A percentile compares a stretch with the other conserved stretches of the same genome.
These are phyloP conservation scores for Coniochaeta prunicola DNA, from an alignment of 2,329 filamentous ascomycete species.

Conservation along the genomic window DNA sequence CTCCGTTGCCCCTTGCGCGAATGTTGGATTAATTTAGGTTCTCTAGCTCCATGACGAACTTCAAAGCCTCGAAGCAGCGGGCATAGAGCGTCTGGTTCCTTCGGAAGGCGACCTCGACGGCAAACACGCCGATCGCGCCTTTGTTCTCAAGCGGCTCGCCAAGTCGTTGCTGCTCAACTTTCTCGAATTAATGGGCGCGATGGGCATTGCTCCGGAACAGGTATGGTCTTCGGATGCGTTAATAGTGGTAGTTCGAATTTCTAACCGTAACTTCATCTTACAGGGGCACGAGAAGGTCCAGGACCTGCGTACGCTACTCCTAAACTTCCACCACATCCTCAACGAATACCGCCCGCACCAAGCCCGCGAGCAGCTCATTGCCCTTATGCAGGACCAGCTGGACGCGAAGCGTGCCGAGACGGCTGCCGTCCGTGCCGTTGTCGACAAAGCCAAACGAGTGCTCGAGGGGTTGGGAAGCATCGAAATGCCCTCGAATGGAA, in stretches of 20 bases:
- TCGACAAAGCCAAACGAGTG: slow-evolving; percentile 65
- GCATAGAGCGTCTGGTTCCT: slow-evolving; percentile 57
- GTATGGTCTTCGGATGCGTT: slow-evolving; percentile 21
- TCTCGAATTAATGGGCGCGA: slow-evolving; percentile 69
- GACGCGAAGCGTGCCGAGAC: slow-evolving; percentile 68
- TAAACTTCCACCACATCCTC: slow-evolving; percentile 88
- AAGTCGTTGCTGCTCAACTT: slow-evolving; percentile 87
- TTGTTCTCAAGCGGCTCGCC: slow-evolving; percentile 67
- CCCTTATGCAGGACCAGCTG: slow-evolving; percentile 81
- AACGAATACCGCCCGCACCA: slow-evolving; percentile 95
- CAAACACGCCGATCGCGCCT: slow-evolving; percentile 54
- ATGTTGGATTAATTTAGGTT: neutral
- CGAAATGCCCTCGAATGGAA: slow-evolving; percentile 22
- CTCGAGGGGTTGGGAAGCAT: slow-evolving; percentile 60
- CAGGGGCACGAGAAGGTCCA: slow-evolving; percentile 64
- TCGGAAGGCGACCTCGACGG: slow-evolving; percentile 36
- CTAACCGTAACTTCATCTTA: slow-evolving; percentile 10
- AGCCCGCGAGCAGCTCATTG: slow-evolving; percentile 77
- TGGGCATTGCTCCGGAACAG: slow-evolving; percentile 57
- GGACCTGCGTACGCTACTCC: slow-evolving; percentile 73
- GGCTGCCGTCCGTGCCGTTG: slow-evolving; percentile 56
- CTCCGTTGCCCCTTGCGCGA: slow-evolving; percentile 1
- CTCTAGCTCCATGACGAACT: slow-evolving; percentile 51
- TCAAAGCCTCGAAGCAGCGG: slow-evolving; percentile 60
- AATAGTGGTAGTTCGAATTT: slow-evolving; percentile 3